A percentile compares a stretch with the other conserved stretches of the same genome.
phyloP scores from a whole-genome alignment of 148 eudicot species.

The Pouteria glomerata region DNA sequence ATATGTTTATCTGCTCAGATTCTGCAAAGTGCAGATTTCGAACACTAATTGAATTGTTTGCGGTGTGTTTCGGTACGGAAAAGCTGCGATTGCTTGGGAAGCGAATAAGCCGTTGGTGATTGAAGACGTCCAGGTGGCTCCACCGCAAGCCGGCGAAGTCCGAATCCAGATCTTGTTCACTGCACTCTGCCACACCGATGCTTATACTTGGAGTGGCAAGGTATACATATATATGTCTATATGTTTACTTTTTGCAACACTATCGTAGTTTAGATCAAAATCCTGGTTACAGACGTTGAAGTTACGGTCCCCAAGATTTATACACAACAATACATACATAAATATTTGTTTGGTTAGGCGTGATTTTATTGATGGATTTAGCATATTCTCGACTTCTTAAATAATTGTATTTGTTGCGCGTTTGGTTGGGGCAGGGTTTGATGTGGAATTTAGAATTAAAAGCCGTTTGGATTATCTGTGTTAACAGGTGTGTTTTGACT shows the following conservation, averaged over 20 bases:
- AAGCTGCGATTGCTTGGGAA: conserved; percentile 99
- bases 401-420: too few species aligned
- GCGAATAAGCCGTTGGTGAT: conserved; percentile 82
- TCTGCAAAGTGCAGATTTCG: neutral
- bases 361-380: neutral
- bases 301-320: neutral
- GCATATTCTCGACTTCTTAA: neutral
- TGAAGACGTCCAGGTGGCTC: conserved; percentile 94
- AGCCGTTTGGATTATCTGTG: neutral
- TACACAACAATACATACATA: neutral
- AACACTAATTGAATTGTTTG: neutral
- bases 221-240: conserved; percentile 22
- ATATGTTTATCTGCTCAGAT: neutral
- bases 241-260: neutral
- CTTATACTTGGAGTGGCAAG: conserved; percentile 99
- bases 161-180: conserved; percentile 77
- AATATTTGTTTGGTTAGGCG: neutral
- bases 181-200: conserved; percentile 98
- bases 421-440: too few species aligned
- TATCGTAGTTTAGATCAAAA: neutral
- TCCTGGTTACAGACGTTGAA: neutral
- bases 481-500: neutral
- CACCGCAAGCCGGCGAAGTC: conserved; percentile 97
- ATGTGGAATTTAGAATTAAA: neutral
- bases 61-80: neutral